Evolutionary conservation across 352 stramenopile genomes (phyloP).

Genomic region (Thraustochytrium striatum): DNA sequence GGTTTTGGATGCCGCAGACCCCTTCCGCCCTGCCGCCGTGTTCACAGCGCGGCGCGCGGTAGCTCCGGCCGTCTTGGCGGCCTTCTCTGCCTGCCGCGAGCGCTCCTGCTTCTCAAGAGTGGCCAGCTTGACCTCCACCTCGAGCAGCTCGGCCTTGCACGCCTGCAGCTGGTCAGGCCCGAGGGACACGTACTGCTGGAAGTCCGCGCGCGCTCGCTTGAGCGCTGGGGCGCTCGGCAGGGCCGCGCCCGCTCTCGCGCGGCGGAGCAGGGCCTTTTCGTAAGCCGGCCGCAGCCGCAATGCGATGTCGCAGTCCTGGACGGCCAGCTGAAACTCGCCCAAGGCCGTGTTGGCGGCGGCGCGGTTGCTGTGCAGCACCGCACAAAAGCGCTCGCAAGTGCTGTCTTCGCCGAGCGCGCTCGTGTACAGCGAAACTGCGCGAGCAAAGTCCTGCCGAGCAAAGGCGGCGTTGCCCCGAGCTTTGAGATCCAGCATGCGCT

Average conservation of each 20-base stretch:
- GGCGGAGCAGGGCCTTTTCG: slow-evolving; percentile 14
- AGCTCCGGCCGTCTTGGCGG: not conserved
- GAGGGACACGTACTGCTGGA: not conserved
- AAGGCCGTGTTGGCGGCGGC: slow-evolving; percentile 4
- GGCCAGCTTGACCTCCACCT: not conserved
- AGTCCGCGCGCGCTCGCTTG: not conserved
- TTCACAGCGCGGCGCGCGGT: no score
- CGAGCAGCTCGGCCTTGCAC: not conserved
- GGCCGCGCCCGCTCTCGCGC: not conserved
- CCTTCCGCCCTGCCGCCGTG: no score
- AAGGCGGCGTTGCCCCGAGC: not conserved
- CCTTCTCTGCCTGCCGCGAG: not conserved
- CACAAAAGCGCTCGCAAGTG: not conserved
- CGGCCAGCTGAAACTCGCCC: slow-evolving; percentile 2
- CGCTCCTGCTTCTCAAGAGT: not conserved
- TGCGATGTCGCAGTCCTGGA: slow-evolving; percentile 28
- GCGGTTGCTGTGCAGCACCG: slow-evolving; percentile 27
- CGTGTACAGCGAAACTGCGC: not conserved
- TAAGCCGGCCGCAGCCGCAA: slow-evolving; percentile 1
- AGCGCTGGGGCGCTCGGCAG: not conserved
- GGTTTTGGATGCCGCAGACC: no score
- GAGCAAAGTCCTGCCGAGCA: not conserved
- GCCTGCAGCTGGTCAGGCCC: not conserved
- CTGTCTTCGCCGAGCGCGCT: not conserved
- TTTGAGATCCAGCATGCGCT: slow-evolving; percentile 5